These are phyloP conservation scores for Umbelopsis vinacea DNA, from an alignment of 192 early-diverging fungal genomes.

Conservation along the genomic window DNA sequence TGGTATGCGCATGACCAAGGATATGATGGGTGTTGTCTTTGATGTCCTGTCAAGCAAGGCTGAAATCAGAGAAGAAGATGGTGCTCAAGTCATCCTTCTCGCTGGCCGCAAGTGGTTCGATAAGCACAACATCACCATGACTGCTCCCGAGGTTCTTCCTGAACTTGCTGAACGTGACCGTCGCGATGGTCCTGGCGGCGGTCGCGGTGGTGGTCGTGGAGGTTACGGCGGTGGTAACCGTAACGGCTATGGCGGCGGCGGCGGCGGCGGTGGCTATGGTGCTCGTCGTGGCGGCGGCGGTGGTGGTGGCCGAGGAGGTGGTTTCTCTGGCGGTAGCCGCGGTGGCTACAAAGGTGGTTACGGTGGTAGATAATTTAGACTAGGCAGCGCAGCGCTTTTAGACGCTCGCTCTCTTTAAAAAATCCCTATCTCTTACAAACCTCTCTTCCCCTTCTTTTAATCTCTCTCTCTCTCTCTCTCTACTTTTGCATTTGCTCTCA, in stretches of 20 bases:
- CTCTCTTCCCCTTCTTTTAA: background rate
- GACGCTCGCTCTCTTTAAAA: background rate
- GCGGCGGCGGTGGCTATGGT: conserved; percentile 44
- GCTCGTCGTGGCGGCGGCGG: conserved; percentile 52
- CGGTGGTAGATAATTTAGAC: conserved; percentile 14
- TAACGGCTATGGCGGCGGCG: conserved; percentile 35
- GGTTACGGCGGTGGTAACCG: conserved; percentile 49
- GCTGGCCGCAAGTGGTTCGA: conserved; percentile 76
- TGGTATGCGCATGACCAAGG: conserved; percentile 85
- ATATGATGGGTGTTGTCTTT: conserved; percentile 81
- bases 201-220: conserved; percentile 46
- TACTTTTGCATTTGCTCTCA: conserved; percentile 21
- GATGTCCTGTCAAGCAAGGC: conserved; percentile 79
- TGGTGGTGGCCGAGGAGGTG: conserved; percentile 53
- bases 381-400: background rate
- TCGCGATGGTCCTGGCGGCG: conserved; percentile 40
- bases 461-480: background rate
- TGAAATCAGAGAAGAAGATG: conserved; percentile 61
- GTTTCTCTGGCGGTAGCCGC: conserved; percentile 44
- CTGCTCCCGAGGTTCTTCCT: conserved; percentile 76
- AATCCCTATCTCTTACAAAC: background rate
- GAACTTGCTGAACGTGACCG: conserved; percentile 69
- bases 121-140: conserved; percentile 64
- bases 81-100: conserved; percentile 48
- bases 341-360: conserved; percentile 21